Evolutionary conservation across 345 rosid species (phyloP), one percentile per base, ranked within the genome.

Genomic region (Camelina laxa): DNA sequence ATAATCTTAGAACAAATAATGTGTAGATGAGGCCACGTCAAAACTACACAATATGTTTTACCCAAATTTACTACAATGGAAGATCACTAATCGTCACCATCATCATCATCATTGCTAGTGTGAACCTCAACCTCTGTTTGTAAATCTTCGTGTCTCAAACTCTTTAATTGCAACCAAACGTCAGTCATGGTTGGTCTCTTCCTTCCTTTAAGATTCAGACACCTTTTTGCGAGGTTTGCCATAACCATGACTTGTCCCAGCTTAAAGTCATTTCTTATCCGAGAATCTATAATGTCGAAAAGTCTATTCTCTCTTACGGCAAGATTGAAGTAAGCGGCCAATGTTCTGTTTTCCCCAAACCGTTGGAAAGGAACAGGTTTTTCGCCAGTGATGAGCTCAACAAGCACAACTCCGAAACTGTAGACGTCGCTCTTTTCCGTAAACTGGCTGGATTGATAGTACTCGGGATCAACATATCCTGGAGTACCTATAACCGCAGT

Each of bases 1-100:
- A 61, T 27, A 38, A 61, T 51, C 36, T 22, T 50, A 9, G 5
- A 67, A 62, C 16, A 3, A 13, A 51, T 42, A 24, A 39, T 14
- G 10, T 72, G 38, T 50, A 13, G 7, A 62, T 24, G 53, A 15
- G 1, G 53, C 20, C 12, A 49, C 62, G 69, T 72, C 54, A 72
- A 61, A 62, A 58, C 51, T 38, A 49, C 39, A 24, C 41, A 61
- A 50, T 50, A 27, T 49, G 9, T 49, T 38, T 49, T 12, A 11
- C 51, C 20, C 27, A 24, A 24, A 24, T 24, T 2, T 24, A 24
- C 3, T 24, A 24, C 27, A 24, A 24, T 24, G 27, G 27, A 24
- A 24, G 27, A 24, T 9, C 35, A 31, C 6, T 6, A 31, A 31
- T 31, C 35, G 41, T 38, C 12, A 8, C 9, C 39, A 36, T 30